Evolutionary conservation across 2,329 filamentous ascomycete genomes (phyloP), one percentile per base, ranked within the genome.

Genomic region (Neophaeococcomyces mojaviensis): DNA sequence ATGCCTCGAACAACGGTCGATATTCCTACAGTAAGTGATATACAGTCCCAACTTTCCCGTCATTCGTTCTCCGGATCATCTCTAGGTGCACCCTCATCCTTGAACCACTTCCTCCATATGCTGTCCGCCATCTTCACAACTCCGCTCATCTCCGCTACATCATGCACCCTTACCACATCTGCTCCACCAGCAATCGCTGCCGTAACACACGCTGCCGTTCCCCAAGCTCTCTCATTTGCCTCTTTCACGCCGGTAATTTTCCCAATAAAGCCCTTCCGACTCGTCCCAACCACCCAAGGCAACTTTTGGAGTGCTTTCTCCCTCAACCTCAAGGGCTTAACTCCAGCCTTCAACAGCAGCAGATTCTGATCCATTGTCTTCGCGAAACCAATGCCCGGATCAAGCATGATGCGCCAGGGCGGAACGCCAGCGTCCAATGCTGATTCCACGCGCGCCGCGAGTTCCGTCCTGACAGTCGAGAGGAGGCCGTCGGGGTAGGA

Each of bases 331-430:
- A 94, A 68, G 5, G 32, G 8, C 32, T 16, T 22, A 53, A 81
- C 77, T 26, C 94, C 66, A 1, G 78, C 68, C 7, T 85, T 73
- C 28, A 98, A 69, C 2, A 98, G 68, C 56, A 88, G 81, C 2
- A 96, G 68, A 64, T 96, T 96, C 63, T 96, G 88, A 33, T 76
- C 72, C 44, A 75, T 72, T 1, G 79, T 82, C 70, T 98, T 98
- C 46, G 92, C 88, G 61, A 98, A 98, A 0, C 92, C 92, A 26
- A 98, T 78, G 0, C 92, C 92, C 0, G 92, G 92, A 62, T 98
- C 92, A 1, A 97, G 78, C 28, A 97, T 81, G 53, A 98, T 94
- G 54, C 90, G 85, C 92, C 92, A 98, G 39, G 89, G 82, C 3
- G 86, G 77, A 35, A 98, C 78, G 0, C 92, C 92, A 0, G 88